These are phyloP conservation scores for Lepiota subincarnata DNA, from an alignment of 768 basidiomycete genomes.

Conservation along the genomic window DNA sequence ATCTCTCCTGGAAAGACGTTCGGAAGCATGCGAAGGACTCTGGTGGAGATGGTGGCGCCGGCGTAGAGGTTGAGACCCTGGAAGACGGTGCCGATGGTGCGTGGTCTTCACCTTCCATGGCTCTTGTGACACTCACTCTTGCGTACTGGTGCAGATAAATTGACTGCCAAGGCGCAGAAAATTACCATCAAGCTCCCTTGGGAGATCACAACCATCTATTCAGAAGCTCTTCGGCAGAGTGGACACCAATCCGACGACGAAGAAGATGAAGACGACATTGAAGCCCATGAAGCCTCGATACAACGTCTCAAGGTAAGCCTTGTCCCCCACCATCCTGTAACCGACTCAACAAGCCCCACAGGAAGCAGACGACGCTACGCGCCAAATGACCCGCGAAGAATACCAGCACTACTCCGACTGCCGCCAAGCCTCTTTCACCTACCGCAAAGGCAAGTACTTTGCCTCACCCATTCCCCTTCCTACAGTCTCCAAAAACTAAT, in stretches of 20 bases:
- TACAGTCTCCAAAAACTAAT: not conserved
- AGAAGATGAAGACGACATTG: conserved; percentile 94
- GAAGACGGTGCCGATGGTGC: conserved; percentile 82
- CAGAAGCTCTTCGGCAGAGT: conserved; percentile 72
- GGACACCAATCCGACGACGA: conserved; percentile 90
- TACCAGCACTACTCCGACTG: conserved; percentile 97
- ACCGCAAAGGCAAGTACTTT: conserved; percentile 76
- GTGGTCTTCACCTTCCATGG: conserved; percentile 14
- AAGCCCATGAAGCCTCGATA: conserved; percentile 93
- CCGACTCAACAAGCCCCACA: conserved; percentile 22
- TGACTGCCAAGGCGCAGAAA: conserved; percentile 82
- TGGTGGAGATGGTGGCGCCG: conserved; percentile 75
- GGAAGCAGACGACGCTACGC: conserved; percentile 94
- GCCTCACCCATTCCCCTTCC: not conserved
- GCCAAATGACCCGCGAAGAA: conserved; percentile 94
- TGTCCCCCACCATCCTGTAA: not conserved
- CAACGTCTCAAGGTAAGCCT: conserved; percentile 69
- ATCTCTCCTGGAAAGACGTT: conserved; percentile 96
- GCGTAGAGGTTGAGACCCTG: conserved; percentile 75
- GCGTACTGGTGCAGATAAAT: conserved; percentile 51
- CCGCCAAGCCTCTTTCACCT: conserved; percentile 94
- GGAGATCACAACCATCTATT: conserved; percentile 91
- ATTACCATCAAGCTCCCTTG: conserved; percentile 94
- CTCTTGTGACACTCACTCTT: not conserved
- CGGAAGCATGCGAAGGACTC: conserved; percentile 92